Evolutionary conservation across 108 stramenopile genomes (phyloP).

Genomic region (Mediolabrus comicus): DNA sequence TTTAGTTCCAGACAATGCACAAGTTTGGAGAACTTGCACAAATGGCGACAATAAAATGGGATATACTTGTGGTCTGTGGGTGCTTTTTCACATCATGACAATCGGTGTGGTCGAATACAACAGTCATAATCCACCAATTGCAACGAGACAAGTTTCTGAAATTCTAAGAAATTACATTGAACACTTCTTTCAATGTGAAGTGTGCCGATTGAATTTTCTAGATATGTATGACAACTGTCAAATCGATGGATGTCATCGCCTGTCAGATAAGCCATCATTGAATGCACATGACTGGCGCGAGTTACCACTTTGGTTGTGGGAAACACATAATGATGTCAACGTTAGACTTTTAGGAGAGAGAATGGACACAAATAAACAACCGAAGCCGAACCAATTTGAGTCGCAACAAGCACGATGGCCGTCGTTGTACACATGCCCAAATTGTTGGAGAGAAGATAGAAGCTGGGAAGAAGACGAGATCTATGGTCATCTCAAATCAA

Average conservation of each 20-base stretch:
- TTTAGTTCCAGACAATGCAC: not conserved
- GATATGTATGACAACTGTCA: conserved; percentile 66
- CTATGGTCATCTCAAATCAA: conserved; percentile 13
- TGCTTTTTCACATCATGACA: conserved; percentile 78
- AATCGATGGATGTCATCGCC: conserved; percentile 71
- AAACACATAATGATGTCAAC: conserved; percentile 84
- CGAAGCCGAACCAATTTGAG: conserved; percentile 28
- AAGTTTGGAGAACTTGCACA: conserved; percentile 38
- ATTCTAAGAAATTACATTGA: conserved; percentile 48
- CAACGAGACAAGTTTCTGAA: conserved; percentile 37
- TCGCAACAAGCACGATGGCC: conserved; percentile 41
- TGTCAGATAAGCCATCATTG: conserved; percentile 42
- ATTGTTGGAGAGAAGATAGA: conserved; percentile 44
- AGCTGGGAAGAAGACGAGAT: conserved; percentile 46
- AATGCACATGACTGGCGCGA: conserved; percentile 61
- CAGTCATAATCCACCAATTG: conserved; percentile 13
- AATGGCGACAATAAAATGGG: conserved; percentile 49
- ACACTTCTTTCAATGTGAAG: conserved; percentile 83
- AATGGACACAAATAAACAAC: conserved; percentile 9
- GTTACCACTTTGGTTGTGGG: conserved; percentile 73
- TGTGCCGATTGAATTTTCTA: conserved; percentile 75
- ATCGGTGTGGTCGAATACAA: conserved; percentile 84
- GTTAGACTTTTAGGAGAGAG: conserved; percentile 63
- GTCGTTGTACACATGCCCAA: conserved; percentile 27
- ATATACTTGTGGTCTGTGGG: conserved; percentile 88